These are phyloP conservation scores for Gloeophyllum trabeum DNA, from an alignment of 768 basidiomycete genomes.

Conservation along the genomic window DNA sequence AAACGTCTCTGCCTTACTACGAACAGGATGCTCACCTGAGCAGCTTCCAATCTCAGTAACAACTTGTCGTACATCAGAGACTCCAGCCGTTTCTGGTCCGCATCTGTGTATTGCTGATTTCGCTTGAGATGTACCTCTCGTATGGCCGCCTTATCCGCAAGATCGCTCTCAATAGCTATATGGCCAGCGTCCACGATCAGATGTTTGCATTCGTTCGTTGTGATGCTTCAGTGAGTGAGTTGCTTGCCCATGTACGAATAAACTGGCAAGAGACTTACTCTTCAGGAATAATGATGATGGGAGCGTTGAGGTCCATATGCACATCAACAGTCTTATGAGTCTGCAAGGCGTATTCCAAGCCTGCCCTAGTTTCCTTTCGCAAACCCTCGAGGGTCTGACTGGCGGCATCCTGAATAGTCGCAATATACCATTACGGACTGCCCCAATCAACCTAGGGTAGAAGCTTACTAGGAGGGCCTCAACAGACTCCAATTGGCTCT, in stretches of 20 bases:
- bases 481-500: slow-evolving; percentile 90
- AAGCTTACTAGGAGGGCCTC: slow-evolving; percentile 73
- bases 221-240: slow-evolving; percentile 47
- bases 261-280: slow-evolving; percentile 51
- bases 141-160: slow-evolving; percentile 76
- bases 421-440: slow-evolving; percentile 5
- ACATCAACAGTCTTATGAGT: slow-evolving; percentile 93
- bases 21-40: slow-evolving; percentile 54
- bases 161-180: slow-evolving; percentile 84
- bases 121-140: slow-evolving; percentile 74
- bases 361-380: slow-evolving; percentile 87
- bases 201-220: slow-evolving; percentile 67
- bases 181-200: slow-evolving; percentile 94
- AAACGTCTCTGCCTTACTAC: slow-evolving; percentile 3
- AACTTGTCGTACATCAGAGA: slow-evolving; percentile 94
- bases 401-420: slow-evolving; percentile 57
- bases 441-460: slow-evolving; percentile 1
- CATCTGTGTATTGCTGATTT: slow-evolving; percentile 73
- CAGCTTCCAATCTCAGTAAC: slow-evolving; percentile 69
- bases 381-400: slow-evolving; percentile 90
- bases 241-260: no score
- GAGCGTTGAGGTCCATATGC: slow-evolving; percentile 94
- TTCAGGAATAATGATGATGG: slow-evolving; percentile 94
- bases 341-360: slow-evolving; percentile 87
- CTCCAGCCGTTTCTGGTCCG: slow-evolving; percentile 79